Evolutionary conservation across 805 yeast species (phyloP).

Genomic region (Suhomyces pyralidae): DNA sequence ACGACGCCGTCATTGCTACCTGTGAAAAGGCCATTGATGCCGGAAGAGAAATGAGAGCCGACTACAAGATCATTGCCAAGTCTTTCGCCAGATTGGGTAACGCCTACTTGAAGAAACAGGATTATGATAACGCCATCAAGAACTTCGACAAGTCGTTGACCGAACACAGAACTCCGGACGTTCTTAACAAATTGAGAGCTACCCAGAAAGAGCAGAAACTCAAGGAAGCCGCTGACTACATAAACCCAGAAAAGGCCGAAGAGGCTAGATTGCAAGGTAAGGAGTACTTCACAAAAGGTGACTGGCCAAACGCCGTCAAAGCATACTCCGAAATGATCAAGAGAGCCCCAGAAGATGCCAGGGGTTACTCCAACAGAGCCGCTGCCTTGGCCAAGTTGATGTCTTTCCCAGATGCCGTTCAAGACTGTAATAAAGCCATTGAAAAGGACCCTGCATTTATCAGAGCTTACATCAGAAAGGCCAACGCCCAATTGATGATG

Average conservation of each 20-base stretch:
- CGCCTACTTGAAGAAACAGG: conserved; percentile 70
- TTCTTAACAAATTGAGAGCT: conserved; percentile 78
- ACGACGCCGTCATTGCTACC: conserved; percentile 77
- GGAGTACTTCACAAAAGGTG: conserved; percentile 81
- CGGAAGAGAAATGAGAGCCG: conserved; percentile 88
- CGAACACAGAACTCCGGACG: conserved; percentile 96
- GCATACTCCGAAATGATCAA: conserved; percentile 94
- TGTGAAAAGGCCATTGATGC: conserved; percentile 81
- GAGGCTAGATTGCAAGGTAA: conserved; percentile 93
- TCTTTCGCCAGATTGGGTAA: conserved; percentile 91
- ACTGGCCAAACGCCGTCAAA: conserved; percentile 95
- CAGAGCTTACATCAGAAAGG: conserved; percentile 96
- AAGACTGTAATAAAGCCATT: conserved; percentile 89
- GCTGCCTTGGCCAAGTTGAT: conserved; percentile 91
- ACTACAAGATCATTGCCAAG: conserved; percentile 87
- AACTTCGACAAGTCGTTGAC: conserved; percentile 87
- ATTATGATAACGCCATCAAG: conserved; percentile 69
- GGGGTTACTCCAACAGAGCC: conserved; percentile 97
- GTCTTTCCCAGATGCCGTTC: conserved; percentile 96
- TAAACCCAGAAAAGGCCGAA: conserved; percentile 91
- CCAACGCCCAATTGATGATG: conserved; percentile 88
- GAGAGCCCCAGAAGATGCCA: conserved; percentile 94
- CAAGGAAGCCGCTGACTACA: conserved; percentile 71
- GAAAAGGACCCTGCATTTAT: conserved; percentile 82
- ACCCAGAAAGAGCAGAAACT: conserved; percentile 83